Evolutionary conservation across 1,284 basidiomycete genomes (phyloP), one percentile per base, ranked within the genome.

Genomic region (Cutaneotrichosporon curvatum): DNA sequence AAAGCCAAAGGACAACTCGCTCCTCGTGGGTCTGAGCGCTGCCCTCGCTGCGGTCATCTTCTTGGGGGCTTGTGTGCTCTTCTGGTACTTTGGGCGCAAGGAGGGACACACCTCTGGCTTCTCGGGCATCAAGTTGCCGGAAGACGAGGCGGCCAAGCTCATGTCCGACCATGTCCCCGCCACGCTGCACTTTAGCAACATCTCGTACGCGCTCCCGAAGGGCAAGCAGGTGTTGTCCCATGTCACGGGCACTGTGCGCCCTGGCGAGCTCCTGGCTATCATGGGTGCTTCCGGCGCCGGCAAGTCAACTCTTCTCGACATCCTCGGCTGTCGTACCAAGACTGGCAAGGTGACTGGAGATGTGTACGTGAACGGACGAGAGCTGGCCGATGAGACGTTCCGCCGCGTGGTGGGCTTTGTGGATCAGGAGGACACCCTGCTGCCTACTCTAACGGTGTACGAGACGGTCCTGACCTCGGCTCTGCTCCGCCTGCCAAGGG

Each of bases 221-320:
- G 76, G 75, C 36, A 81, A 82, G 47, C 74, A 77, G 3, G 83
- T 97, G 40, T 77, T 97, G 14, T 82, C 84, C 50, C 76, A 78
- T 40, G 84, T 97, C 46, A 82, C 83, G 0, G 94, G 92, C 2
- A 78, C 79, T 4, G 85, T 87, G 32, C 81, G 83, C 53, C 84
- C 91, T 0, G 92, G 91, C 4, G 85, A 91, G 67, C 76, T 96
- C 34, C 81, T 92, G 74, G 92, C 90, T 1, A 87, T 96, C 62
- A 91, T 96, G 85, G 91, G 92, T 47, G 88, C 91, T 0, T 94
- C 89, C 0, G 94, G 94, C 16, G 91, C 92, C 0, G 94, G 94
- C 43, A 98, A 98, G 71, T 92, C 90, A 1, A 95, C 94, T 0
- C 80, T 97, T 62, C 81, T 98, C 38, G 94, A 98, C 66, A 91